These are phyloP conservation scores for Vachellia collinsii DNA, from an alignment of 306 rosid species.

Conservation along the genomic window DNA sequence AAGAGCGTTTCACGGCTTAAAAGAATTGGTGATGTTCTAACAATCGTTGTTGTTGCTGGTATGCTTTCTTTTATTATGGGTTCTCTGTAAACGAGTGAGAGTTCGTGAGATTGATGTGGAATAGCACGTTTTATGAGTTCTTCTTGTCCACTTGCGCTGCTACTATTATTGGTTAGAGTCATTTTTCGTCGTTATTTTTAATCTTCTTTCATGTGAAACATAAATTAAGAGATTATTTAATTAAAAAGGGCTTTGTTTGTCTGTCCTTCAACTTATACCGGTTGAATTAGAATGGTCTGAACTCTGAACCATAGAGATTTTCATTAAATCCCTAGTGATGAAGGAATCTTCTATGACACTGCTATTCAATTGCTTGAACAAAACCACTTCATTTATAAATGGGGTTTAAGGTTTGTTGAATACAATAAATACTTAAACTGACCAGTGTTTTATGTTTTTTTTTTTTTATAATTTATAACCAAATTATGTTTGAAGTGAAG, in stretches of 20 bases:
- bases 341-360: background rate
- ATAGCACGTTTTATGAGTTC: background rate
- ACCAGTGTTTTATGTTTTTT: background rate
- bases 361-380: background rate
- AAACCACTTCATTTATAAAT: background rate
- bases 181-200: background rate
- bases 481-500: background rate
- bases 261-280: background rate
- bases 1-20: conserved; percentile 58
- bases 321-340: background rate
- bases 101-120: conserved; percentile 22
- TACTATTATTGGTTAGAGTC: background rate
- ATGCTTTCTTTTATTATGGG: conserved; percentile 16
- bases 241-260: background rate
- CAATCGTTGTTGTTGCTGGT: conserved; percentile 74
- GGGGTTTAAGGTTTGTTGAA: background rate
- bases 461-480: background rate
- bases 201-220: background rate
- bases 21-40: conserved; percentile 71
- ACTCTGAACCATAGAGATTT: background rate
- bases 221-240: background rate
- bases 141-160: background rate
- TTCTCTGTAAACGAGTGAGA: conserved; percentile 13
- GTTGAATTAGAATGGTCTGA: conserved; percentile 1
- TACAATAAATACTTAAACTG: background rate